Evolutionary conservation across 345 rosid species (phyloP), one percentile per base, ranked within the genome.

Genomic region (Murraya koenigii): DNA sequence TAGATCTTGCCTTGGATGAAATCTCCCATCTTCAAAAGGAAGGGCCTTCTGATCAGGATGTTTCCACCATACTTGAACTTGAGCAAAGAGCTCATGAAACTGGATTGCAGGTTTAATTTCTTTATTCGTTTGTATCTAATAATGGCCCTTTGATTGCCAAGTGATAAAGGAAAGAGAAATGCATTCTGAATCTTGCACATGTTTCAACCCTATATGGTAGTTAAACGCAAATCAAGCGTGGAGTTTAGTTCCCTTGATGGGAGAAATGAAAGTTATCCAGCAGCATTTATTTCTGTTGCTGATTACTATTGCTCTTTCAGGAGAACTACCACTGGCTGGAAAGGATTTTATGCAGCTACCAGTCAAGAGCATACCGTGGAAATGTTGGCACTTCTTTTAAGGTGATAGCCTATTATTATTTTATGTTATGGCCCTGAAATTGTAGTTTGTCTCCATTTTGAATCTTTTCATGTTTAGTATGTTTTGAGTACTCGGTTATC

Each of bases 51-150:
- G 90, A 88, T 63, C 85, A 90, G 83, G 97, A 93, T 83, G 83
- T 93, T 71, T 87, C 84, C 67, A 86, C 95, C 64, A 86, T 91
- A 77, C 91, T 95, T 63, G 97, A 93, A 89, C 91, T 95, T 33
- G 98, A 93, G 82, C 98, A 93, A 87, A 88, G 97, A 88, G 94
- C 97, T 80, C 92, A 92, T 77, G 98, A 94, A 85, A 93, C 90
- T 64, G 97, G 98, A 84, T 77, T 92, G 84, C 96, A 94, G 96
- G 98, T 91, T 56, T 68, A 71, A 66, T 69, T 65, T 72, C 47
- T 75, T 36, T 30, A 32, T 6, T 35, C n/a, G 69, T 20, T 30
- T 25, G 14, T 6, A 6, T 68, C 39, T 49, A 67, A 20, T 58
- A 23, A 30, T 69, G 35, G 70, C 25, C 70, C 36, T 32, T 39